A percentile compares a stretch with the other conserved stretches of the same genome.
These are phyloP conservation scores for Acanthamoeba culbertsoni DNA, from an alignment of 208 protist genomes.

Conservation along the genomic window DNA sequence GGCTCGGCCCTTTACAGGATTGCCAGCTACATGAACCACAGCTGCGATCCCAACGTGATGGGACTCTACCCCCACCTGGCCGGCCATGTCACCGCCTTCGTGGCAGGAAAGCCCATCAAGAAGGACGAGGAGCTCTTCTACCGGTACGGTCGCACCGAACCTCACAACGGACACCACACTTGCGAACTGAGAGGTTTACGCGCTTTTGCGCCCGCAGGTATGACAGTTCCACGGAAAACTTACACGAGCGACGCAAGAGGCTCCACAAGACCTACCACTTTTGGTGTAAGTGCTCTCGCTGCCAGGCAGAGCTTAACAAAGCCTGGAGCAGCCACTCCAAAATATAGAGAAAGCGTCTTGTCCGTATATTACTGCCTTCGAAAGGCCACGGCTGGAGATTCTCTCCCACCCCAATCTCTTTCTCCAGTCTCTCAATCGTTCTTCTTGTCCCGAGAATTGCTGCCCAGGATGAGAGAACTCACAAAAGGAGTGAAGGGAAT, in stretches of 20 bases:
- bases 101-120: slow-evolving; percentile 27
- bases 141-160: background rate
- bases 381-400: no score
- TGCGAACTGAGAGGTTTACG: background rate
- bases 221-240: slow-evolving; percentile 39
- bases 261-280: slow-evolving; percentile 51
- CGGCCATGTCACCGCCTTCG: background rate
- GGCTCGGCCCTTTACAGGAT: slow-evolving; percentile 14
- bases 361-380: background rate
- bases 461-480: background rate
- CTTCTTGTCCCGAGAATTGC: background rate
- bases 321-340: background rate
- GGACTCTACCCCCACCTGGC: slow-evolving; percentile 29
- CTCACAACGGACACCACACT: background rate
- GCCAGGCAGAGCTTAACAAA: background rate
- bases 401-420: no score
- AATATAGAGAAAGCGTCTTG: background rate
- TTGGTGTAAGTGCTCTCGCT: slow-evolving; percentile 31
- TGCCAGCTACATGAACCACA: slow-evolving; percentile 55
- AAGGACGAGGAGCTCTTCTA: slow-evolving; percentile 59
- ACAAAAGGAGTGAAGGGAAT: background rate
- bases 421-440: no score
- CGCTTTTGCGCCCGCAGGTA: background rate
- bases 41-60: slow-evolving; percentile 52
- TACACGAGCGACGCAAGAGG: slow-evolving; percentile 18